A percentile compares a stretch with the other conserved stretches of the same genome.
Conservation (phyloP, 1,284 basidiomycete genomes). For the Grifola frondosa region DNA sequence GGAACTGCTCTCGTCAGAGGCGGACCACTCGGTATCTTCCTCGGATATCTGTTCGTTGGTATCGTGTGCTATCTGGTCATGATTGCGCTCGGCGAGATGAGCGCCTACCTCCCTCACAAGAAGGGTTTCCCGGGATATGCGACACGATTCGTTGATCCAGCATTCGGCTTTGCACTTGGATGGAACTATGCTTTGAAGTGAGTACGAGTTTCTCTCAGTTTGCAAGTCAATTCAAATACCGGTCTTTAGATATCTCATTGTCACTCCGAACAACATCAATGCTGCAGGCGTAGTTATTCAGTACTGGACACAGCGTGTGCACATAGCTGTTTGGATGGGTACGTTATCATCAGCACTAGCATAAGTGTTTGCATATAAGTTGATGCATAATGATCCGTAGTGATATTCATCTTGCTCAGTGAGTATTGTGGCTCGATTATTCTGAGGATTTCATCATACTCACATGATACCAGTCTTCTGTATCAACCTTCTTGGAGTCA, state of each 20-base stretch:
- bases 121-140: slow-evolving; percentile 47
- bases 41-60: slow-evolving; percentile 56
- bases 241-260: slow-evolving; percentile 31
- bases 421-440: slow-evolving; percentile 18
- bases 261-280: slow-evolving; percentile 40
- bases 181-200: slow-evolving; percentile 38
- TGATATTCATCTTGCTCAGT: slow-evolving; percentile 59
- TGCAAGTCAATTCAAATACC: no score
- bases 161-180: slow-evolving; percentile 46
- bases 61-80: slow-evolving; percentile 56
- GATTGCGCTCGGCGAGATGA: slow-evolving; percentile 40
- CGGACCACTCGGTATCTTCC: slow-evolving; percentile 51
- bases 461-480: slow-evolving; percentile 40
- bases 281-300: slow-evolving; percentile 62
- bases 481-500: slow-evolving; percentile 55
- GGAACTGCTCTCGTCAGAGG: slow-evolving; percentile 55
- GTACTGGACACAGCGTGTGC: slow-evolving; percentile 58
- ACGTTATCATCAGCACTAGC: slow-evolving; percentile 18
- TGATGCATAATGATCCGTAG: slow-evolving; percentile 28
- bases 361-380: slow-evolving; percentile 1
- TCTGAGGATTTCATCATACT: slow-evolving; percentile 4
- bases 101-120: slow-evolving; percentile 39
- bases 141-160: slow-evolving; percentile 49
- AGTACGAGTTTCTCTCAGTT: neutral
- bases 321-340: slow-evolving; percentile 61